Evolutionary conservation across 805 yeast species (phyloP).

Genomic region (Ogataea salicorniae): DNA sequence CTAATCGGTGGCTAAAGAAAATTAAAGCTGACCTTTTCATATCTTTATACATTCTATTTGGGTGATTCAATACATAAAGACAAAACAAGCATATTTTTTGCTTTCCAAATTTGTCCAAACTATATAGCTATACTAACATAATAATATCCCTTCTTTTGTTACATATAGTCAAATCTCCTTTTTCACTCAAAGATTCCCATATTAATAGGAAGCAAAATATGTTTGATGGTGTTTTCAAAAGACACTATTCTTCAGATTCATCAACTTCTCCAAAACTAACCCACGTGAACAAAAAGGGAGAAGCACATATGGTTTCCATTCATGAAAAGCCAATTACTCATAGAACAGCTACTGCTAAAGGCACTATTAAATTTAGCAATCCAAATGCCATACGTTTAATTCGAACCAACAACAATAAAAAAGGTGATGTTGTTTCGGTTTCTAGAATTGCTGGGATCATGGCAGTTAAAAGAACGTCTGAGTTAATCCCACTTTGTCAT

Average conservation of each 20-base stretch:
- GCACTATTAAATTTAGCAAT: slow-evolving; percentile 37
- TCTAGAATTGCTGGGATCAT: slow-evolving; percentile 48
- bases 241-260: not conserved
- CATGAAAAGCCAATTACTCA: slow-evolving; percentile 34
- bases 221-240: not conserved
- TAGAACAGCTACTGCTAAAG: slow-evolving; percentile 40
- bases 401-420: slow-evolving; percentile 34
- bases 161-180: too few relatives aligned
- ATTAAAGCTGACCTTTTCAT: not conserved
- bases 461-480: slow-evolving; percentile 45
- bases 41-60: not conserved
- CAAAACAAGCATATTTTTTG: too few relatives aligned
- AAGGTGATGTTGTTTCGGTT: slow-evolving; percentile 47
- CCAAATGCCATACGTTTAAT: slow-evolving; percentile 29
- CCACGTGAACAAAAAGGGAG: slow-evolving; percentile 37
- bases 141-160: too few relatives aligned
- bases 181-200: too few relatives aligned
- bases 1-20: slow-evolving; percentile 45
- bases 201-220: not conserved
- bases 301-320: slow-evolving; percentile 43
- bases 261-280: slow-evolving; percentile 22
- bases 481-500: slow-evolving; percentile 47
- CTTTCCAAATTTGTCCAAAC: too few relatives aligned
- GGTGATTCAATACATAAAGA: not conserved
- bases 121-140: too few relatives aligned